Percentiles rank a stretch among this genome's conserved stretches.
phyloP scores from a whole-genome alignment of 768 basidiomycete species.

The Phanerochaete sordida region DNA sequence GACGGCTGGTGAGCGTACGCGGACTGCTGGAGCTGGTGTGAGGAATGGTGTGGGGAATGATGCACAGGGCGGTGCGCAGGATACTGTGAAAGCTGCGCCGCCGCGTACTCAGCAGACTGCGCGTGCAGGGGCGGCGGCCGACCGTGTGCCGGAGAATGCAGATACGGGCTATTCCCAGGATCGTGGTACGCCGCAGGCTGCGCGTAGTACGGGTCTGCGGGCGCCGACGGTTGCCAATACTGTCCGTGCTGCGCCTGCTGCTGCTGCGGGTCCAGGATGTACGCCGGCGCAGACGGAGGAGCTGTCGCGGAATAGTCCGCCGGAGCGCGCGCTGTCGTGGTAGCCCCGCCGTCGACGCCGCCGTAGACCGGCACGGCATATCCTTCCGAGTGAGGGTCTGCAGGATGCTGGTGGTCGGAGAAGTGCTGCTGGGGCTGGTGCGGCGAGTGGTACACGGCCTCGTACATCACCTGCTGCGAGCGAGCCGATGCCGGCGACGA shows the following conservation, averaged over 20 bases:
- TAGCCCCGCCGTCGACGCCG: neutral
- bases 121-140: constrained; percentile 1
- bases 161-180: neutral
- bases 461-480: constrained; percentile 15
- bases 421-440: neutral
- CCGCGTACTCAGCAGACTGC: neutral
- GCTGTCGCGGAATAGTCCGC: neutral
- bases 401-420: neutral
- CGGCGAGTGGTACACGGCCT: constrained; percentile 8
- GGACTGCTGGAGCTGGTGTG: neutral
- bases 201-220: constrained; percentile 4
- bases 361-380: constrained; percentile 8
- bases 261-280: neutral
- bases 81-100: neutral
- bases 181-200: neutral
- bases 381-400: neutral
- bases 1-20: no score
- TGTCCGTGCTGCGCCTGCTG: constrained; percentile 5
- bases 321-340: neutral
- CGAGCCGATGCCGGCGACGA: neutral
- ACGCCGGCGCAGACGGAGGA: neutral
- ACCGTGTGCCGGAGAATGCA: neutral
- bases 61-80: neutral
- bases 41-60: neutral
- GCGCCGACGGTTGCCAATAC: neutral